Conservation (phyloP, 129 eudicot genomes). For the Tanacetum coccineum region DNA sequence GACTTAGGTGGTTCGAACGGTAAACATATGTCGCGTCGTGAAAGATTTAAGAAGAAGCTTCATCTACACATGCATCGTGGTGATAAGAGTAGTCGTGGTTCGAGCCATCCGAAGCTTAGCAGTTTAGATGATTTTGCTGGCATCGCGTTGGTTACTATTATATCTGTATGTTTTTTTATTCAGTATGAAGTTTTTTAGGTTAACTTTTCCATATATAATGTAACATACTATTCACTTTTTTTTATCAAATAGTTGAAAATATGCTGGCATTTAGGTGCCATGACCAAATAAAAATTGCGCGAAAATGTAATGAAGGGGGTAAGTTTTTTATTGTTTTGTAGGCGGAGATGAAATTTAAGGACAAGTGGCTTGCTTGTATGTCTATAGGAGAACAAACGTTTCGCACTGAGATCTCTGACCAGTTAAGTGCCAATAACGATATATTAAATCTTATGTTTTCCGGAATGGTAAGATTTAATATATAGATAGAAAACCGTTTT, state of each 20-base stretch:
- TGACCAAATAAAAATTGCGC: too few relatives aligned
- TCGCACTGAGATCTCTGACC: conserved; percentile 63
- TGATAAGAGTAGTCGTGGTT: conserved; percentile 9
- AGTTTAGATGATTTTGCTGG: conserved; percentile 74
- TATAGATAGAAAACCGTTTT: too few relatives aligned
- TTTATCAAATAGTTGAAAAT: too few relatives aligned
- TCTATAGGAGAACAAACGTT: conserved; percentile 94
- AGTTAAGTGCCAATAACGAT: conserved; percentile 41
- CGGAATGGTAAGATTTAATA: too few relatives aligned
- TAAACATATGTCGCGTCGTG: conserved; percentile 29
- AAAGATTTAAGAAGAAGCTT: conserved; percentile 47
- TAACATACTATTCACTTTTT: too few relatives aligned
- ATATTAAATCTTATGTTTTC: neutral
- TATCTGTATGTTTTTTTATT: conserved; percentile 35
- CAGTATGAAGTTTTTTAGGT: neutral
- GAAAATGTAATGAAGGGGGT: too few relatives aligned
- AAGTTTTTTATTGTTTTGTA: conserved; percentile 18
- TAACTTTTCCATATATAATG: neutral
- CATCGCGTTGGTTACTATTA: conserved; percentile 66
- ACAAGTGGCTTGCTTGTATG: conserved; percentile 89
- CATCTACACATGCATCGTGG: conserved; percentile 37
- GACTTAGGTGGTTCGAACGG: conserved; percentile 37
- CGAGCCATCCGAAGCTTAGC: conserved; percentile 35
- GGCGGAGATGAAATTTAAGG: conserved; percentile 95
- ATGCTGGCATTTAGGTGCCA: too few relatives aligned